Base-by-base conservation (phyloP, 164 flowering plant genomes). In the Amborella trichopoda region DNA sequence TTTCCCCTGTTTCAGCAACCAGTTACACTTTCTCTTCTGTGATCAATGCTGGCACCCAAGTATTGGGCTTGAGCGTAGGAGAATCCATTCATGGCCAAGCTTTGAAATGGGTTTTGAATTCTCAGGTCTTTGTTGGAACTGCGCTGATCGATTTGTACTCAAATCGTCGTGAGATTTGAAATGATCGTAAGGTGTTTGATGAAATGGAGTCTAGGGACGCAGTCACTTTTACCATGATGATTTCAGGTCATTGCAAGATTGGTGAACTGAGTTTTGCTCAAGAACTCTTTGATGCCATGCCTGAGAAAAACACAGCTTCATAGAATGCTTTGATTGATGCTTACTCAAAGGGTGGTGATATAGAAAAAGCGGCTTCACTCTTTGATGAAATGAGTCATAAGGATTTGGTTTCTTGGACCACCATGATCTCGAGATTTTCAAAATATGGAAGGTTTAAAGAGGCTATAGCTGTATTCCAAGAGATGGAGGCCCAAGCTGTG, bases 391-490 rank as follows among this genome's bases (percentile, higher is more conserved):
- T 81, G 88, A 74, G 68, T 1, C 17, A 24, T 0, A 80, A 56
- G 67, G 96, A 86, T 64, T 52, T 75, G 32, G 72, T 87, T 19
- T 70, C 96, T 9, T 87, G 96, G 96, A 83, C 94, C 0, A 69
- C 85, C 2, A 81, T 87, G 94, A 83, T 83, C 44, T 54, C 61
- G 16, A 72, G 83, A 52, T 87, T 79, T 59, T 67, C 91, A 46
- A 79, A 67, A 44, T 68, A 64, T 30, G 62, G 68, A 56, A 48
- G 38, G 17, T 77, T 58, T 39, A 42, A 44, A 40, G 78, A 75
- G 60, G 94, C 85, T 3, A 26, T 87, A 10, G 52, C 39, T 5
- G 51, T 70, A 24, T 83, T 77, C 52, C 28, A 61, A 48, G 72
- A 67, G 40, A 83, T 83, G 94, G 69, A 52, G 41, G 32, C 5